Percentiles rank a stretch among this genome's conserved stretches.
phyloP scores from a whole-genome alignment of 768 basidiomycete genomes.

The Leccinum pellstonianum region DNA sequence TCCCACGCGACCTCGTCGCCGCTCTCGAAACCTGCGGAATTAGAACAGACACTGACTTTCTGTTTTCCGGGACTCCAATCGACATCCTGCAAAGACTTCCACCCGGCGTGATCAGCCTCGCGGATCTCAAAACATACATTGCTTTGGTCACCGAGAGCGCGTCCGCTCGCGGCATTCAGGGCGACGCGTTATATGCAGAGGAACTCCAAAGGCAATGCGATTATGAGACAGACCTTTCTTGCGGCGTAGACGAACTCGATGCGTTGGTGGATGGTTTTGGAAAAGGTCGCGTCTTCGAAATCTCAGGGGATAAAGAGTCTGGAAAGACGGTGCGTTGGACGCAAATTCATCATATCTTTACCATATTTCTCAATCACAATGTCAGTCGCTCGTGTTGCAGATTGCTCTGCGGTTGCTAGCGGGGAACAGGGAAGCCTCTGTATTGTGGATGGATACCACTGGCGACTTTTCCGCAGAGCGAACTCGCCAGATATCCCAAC shows the following conservation, averaged over 20 bases:
- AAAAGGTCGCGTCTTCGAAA: constrained; percentile 57
- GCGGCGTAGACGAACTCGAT: constrained; percentile 52
- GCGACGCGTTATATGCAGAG: constrained; percentile 26
- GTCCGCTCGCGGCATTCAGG: constrained; percentile 42
- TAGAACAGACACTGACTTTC: constrained; percentile 55
- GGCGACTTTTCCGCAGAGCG: constrained; percentile 62
- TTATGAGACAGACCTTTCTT: constrained; percentile 14
- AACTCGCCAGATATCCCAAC: constrained; percentile 39
- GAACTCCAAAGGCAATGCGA: constrained; percentile 15
- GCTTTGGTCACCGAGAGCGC: constrained; percentile 40
- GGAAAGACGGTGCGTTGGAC: constrained; percentile 65
- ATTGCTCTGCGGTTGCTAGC: constrained; percentile 54
- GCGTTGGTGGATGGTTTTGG: constrained; percentile 49
- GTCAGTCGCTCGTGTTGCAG: constrained; percentile 62
- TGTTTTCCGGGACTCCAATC: constrained; percentile 47
- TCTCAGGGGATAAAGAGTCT: constrained; percentile 62
- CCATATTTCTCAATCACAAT: constrained; percentile 4
- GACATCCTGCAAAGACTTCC: constrained; percentile 55
- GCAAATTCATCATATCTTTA: neutral
- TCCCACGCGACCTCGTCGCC: constrained; percentile 46
- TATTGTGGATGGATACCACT: constrained; percentile 71
- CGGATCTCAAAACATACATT: constrained; percentile 45
- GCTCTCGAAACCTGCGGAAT: constrained; percentile 49
- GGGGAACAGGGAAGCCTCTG: constrained; percentile 35
- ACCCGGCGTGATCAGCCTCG: constrained; percentile 44